A percentile compares a stretch with the other conserved stretches of the same genome.
These are phyloP conservation scores for Diaporthe citri DNA, from an alignment of 2,329 filamentous ascomycete species.

Conservation along the genomic window DNA sequence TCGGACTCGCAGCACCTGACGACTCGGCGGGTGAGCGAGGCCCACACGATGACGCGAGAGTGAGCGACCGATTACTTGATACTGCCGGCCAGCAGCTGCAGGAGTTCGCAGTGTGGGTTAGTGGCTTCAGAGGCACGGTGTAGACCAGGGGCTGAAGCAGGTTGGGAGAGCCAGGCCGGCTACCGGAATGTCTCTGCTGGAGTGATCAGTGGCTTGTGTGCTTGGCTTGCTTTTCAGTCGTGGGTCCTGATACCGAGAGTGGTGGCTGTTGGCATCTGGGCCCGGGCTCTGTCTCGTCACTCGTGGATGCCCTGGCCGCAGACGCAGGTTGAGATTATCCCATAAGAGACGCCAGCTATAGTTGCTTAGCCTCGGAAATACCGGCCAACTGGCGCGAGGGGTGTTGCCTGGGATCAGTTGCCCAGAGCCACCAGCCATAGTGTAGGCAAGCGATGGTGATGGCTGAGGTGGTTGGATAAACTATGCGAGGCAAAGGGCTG, in stretches of 20 bases:
- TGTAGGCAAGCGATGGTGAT: not conserved
- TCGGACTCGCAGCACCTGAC: slow-evolving; percentile 19
- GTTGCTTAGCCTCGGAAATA: slow-evolving; percentile 29
- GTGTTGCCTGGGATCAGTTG: not conserved
- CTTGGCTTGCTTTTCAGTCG: slow-evolving; percentile 9
- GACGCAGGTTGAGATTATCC: slow-evolving; percentile 26
- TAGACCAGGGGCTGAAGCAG: slow-evolving; percentile 13
- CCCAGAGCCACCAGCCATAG: not conserved
- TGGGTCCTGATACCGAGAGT: slow-evolving; percentile 14
- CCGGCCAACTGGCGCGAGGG: slow-evolving; percentile 11
- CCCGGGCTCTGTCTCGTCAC: slow-evolving; percentile 20
- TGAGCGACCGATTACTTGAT: slow-evolving; percentile 30
- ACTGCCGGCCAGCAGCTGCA: slow-evolving; percentile 1
- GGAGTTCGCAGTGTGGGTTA: slow-evolving; percentile 22
- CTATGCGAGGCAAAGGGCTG: not conserved
- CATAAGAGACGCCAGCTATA: slow-evolving; percentile 27
- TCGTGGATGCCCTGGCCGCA: slow-evolving; percentile 15
- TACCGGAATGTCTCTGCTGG: slow-evolving; percentile 24
- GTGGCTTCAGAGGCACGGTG: slow-evolving; percentile 21
- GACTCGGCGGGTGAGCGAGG: slow-evolving; percentile 14
- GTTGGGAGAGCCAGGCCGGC: slow-evolving; percentile 13
- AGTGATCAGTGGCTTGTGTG: slow-evolving; percentile 9
- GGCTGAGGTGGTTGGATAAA: slow-evolving; percentile 15
- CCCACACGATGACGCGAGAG: slow-evolving; percentile 38
- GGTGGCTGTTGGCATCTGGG: slow-evolving; percentile 24